phyloP scores from a whole-genome alignment of 345 rosid genomes.

The Gossypium stocksii region DNA sequence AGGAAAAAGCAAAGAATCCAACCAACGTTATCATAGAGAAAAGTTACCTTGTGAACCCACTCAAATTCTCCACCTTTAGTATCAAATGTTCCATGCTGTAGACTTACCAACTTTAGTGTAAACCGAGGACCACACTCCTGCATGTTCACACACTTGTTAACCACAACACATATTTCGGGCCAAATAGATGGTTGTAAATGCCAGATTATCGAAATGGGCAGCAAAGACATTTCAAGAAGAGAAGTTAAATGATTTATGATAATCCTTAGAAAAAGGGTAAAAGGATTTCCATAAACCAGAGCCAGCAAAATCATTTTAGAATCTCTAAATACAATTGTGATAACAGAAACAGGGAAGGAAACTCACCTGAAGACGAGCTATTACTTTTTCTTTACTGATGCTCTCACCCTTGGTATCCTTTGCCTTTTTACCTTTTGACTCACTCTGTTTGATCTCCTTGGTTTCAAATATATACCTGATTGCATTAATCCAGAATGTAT shows the following conservation, averaged over 20 bases:
- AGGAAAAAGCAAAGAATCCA: background rate
- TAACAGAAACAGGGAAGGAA: background rate
- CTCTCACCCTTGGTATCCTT: constrained; percentile 45
- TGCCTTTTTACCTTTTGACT: constrained; percentile 37
- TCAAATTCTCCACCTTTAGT: constrained; percentile 81
- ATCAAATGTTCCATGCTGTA: constrained; percentile 93
- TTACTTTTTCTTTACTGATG: constrained; percentile 42
- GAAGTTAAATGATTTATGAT: background rate
- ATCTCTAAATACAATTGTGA: constrained; percentile 4
- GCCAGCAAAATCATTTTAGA: background rate
- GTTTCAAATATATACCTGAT: constrained; percentile 73
- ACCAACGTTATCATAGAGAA: background rate
- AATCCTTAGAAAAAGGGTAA: background rate
- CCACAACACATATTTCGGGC: background rate
- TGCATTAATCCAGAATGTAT: background rate
- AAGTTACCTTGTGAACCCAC: constrained; percentile 91
- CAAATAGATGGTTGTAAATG: background rate
- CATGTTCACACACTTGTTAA: constrained; percentile 8
- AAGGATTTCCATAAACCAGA: background rate
- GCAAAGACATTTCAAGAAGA: background rate
- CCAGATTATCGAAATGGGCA: background rate
- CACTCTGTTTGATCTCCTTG: constrained; percentile 55
- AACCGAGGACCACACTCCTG: constrained; percentile 94
- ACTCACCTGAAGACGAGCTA: constrained; percentile 80
- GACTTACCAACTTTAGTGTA: constrained; percentile 66